Base-by-base conservation (phyloP, 495 filamentous ascomycete species). In the Aspergillus funiculosus region DNA sequence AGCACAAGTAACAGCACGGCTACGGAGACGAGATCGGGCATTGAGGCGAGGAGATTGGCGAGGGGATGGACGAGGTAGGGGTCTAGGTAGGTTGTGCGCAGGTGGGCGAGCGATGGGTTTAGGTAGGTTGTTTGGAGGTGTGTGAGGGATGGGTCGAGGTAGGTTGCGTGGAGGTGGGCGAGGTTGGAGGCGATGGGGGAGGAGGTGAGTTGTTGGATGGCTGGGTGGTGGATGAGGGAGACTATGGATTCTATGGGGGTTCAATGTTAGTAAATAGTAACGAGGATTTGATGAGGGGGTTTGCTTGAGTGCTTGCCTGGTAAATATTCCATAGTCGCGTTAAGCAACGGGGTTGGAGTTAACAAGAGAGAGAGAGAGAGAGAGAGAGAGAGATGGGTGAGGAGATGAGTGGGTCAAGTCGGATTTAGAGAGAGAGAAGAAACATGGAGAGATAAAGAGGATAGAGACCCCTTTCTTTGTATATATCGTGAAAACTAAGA, bases 11-110 rank as follows among this genome's bases (percentile, higher is more conserved):
- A 52, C 10, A 85, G 63, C 26, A 76, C 58, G 4, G 81, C 56
- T 43, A 85, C 63, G 13, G 82, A 78, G 32, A 79, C 52, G 38
- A 87, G 57, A 66, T 86, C 81, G 4, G 76, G 79, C 54, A 71
- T 63, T 18, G 71, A 59, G 50, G 71, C 50, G 44, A 81, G 62
- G n/a, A 82, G 66, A 10, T 64, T 60, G 6, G 77, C 56, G 37
- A 69, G 62, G 0, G 68, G 67, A 19, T 48, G 28, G 14, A 48
- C 37, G 30, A 48, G 10, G 28, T 48, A 48, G 19, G 68, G 64
- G n/a, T 64, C 57, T 4, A 74, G 47, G 48, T 66, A 67, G 46
- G 64, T 41, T 26, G 57, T 50, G 46, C 62, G 61, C 26, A 76
- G 40, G 24, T 61, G 56, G 29, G 74, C 48, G 13, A 74, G 42